Base-by-base conservation (phyloP, 305 asterid species). In the Lippia alba region DNA sequence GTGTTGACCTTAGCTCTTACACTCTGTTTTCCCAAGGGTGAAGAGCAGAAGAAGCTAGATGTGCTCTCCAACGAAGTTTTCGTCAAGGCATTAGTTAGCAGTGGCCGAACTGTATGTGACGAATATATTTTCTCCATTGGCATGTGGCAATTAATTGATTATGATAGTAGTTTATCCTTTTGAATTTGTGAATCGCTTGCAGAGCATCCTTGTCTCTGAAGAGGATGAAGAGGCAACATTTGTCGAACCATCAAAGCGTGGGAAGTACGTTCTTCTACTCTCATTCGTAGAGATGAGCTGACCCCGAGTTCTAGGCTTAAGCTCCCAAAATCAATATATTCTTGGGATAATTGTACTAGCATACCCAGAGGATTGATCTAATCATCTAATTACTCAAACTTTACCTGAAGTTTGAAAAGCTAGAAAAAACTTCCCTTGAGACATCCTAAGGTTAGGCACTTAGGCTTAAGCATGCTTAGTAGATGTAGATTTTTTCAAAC, bases 181-280 rank as follows among this genome's bases (percentile, higher is more conserved):
- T 51, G 64, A 58, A 46, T 39, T 59, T 71, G 7, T 69, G 63
- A 49, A 71, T 67, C 75, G 67, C 44, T 74, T 66, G 62, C 92
- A 91, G 99, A 79, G 94, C 85, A 90, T 94, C 79, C 99, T 94
- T 57, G 99, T 94, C 55, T 94, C 99, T 55, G 99, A 94, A 73
- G 99, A 94, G 81, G 99, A 94, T 61, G 97, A 94, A 75, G 91
- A 85, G 74, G 96, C 99, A 65, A 91, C 87, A 9, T 83, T 91
- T n/a, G 97, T 91, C 69, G 97, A 90, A 68, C 83, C 86, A n/a
- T 33, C 95, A 41, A 74, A 74, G 74, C 91, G 97, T 72, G 99
- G 99, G 71, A 91, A 85, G 99, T 91, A 80, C 6, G 86, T 83
- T 46, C 16, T 61, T 20, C 63, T 62, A 34, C 74, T 56, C 50